phyloP scores from a whole-genome alignment of 2,329 filamentous ascomycete species.

The Alternaria arborescens region DNA sequence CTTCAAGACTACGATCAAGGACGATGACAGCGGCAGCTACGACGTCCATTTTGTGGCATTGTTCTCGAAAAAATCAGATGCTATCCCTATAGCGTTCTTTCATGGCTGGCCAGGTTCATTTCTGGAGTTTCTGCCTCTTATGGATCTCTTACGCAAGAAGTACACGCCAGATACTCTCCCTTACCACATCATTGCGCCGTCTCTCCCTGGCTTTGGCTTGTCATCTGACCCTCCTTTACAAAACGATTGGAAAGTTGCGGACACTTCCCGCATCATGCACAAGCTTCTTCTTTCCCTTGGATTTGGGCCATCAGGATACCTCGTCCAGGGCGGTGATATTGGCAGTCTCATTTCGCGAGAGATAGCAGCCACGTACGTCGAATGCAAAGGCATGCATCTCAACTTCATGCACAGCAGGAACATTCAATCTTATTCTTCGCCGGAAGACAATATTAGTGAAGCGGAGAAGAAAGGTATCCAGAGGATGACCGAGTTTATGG shows the following conservation, averaged over 20 bases:
- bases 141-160: conserved; percentile 57
- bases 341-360: conserved; percentile 57
- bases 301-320: conserved; percentile 59
- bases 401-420: conserved; percentile 40
- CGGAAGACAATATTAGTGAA: conserved; percentile 31
- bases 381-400: conserved; percentile 57
- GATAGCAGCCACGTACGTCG: conserved; percentile 53
- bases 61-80: conserved; percentile 61
- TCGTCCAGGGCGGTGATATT: conserved; percentile 67
- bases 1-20: conserved; percentile 56
- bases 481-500: conserved; percentile 51
- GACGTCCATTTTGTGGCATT: conserved; percentile 64
- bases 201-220: conserved; percentile 63
- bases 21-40: conserved; percentile 49
- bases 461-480: conserved; percentile 53
- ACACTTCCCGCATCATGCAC: conserved; percentile 59
- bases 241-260: conserved; percentile 53
- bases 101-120: conserved; percentile 66
- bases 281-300: conserved; percentile 63
- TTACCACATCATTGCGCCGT: conserved; percentile 66
- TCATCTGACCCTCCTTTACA: conserved; percentile 59
- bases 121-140: conserved; percentile 64
- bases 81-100: conserved; percentile 61
- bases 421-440: conserved; percentile 23
- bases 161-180: conserved; percentile 62